These are phyloP conservation scores for Pythium rishiriense DNA, from an alignment of 352 stramenopile genomes.

Conservation along the genomic window DNA sequence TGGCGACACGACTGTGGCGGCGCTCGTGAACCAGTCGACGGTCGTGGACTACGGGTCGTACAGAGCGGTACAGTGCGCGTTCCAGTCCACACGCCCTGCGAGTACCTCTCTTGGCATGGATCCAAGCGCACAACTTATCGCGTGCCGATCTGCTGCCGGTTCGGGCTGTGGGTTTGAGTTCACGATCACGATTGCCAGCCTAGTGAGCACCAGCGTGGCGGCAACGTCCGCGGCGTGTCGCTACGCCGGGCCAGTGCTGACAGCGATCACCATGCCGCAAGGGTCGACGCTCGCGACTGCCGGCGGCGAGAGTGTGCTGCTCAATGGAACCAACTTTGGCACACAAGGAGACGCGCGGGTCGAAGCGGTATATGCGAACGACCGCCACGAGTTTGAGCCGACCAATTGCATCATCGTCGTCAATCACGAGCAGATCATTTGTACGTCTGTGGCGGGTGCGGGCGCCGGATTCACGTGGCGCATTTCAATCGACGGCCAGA, in stretches of 20 bases:
- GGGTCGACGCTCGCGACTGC: constrained; percentile 31
- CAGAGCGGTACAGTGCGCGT: constrained; percentile 31
- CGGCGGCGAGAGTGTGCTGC: constrained; percentile 33
- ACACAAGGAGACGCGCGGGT: constrained; percentile 34
- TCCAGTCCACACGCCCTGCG: constrained; percentile 10
- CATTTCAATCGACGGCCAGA: constrained; percentile 39
- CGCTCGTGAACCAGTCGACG: constrained; percentile 14
- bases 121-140: constrained; percentile 31
- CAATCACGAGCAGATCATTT: constrained; percentile 45
- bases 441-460: constrained; percentile 35
- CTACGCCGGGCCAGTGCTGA: constrained; percentile 39
- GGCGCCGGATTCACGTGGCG: constrained; percentile 41
- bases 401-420: constrained; percentile 42
- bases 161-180: constrained; percentile 41
- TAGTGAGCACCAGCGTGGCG: constrained; percentile 29
- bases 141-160: constrained; percentile 39
- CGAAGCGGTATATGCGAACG: constrained; percentile 41
- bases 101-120: background rate
- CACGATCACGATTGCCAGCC: constrained; percentile 35
- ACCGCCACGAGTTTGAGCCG: constrained; percentile 37
- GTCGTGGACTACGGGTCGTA: constrained; percentile 41
- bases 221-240: constrained; percentile 26
- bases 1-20: constrained; percentile 23
- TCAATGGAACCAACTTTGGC: constrained; percentile 53
- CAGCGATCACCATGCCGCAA: constrained; percentile 7